Base-by-base conservation (phyloP, 805 yeast genomes). In the Candida ovalis region DNA sequence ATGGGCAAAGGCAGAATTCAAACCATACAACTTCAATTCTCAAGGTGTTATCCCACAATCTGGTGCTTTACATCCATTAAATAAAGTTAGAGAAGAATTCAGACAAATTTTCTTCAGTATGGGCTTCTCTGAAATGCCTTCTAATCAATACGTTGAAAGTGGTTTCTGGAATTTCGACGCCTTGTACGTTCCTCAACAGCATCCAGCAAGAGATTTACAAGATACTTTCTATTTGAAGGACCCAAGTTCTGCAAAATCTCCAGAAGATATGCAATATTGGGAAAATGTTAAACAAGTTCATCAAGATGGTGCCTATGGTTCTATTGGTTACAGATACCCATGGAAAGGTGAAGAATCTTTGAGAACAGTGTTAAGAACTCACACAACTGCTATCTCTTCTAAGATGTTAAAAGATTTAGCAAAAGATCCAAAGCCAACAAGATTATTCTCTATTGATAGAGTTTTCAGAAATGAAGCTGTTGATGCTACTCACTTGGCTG, bases 161-260 rank as follows among this genome's bases (percentile, higher is more conserved):
- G 98, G 98, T 4, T 94, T 94, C 82, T 94, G 99, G 99, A 94
- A 94, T 72, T 94, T 94, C 65, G 99, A 94, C 69, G 82, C 99
- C 3, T 78, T 94, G 62, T 94, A 74, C 62, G 99, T 94, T 47
- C 99, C 99, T 48, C 99, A 94, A 74, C 98, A 94, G 74, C 99
- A 94, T 74, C 99, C 99, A 17, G 99, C 99, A 43, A 85, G 99
- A 75, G 99, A 94, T 68, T 78, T 94, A 68, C 99, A 94, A 72
- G 99, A 94, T 73, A 94, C 99, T 50, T 94, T 94, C 76, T 94
- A 94, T 73, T 77, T 94, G 71, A 92, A 91, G 67, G 98, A 94
- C 66, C 99, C 99, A 30, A 75, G 72, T 43, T 74, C 69, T 52
- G 96, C 96, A 47, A 84, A 83, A 52, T 74, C 77, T 59, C 99